Percentiles rank a stretch among this genome's conserved stretches.
phyloP scores from a whole-genome alignment of 1,284 basidiomycete genomes.

The Cutaneotrichosporon dermatis region DNA sequence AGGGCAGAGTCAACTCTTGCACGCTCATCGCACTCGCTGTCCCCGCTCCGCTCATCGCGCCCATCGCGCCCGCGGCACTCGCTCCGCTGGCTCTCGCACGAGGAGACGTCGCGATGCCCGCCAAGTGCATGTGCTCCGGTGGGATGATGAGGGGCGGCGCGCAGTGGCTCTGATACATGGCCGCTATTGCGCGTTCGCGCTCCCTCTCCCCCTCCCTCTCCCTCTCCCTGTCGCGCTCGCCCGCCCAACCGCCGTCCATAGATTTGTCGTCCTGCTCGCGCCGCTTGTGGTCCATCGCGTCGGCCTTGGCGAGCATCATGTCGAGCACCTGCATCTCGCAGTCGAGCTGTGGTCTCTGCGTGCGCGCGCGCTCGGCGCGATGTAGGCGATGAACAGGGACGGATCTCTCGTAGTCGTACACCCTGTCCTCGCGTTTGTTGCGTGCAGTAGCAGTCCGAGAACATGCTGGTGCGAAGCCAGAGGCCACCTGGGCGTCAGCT shows the following conservation, averaged over 20 bases:
- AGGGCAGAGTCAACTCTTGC: not conserved
- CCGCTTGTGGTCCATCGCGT: conserved; percentile 10
- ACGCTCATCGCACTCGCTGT: not conserved
- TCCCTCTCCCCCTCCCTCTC: not conserved
- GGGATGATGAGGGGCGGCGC: not conserved
- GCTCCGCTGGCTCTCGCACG: too few relatives aligned
- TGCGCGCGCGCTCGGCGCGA: conserved; percentile 11
- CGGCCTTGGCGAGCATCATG: conserved; percentile 18
- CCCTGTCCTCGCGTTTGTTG: conserved; percentile 11
- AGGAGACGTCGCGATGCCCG: too few relatives aligned
- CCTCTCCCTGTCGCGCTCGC: not conserved
- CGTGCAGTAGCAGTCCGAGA: conserved; percentile 26
- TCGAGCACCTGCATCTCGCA: conserved; percentile 20
- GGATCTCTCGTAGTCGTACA: conserved; percentile 20
- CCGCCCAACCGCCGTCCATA: not conserved
- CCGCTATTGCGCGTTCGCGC: not conserved
- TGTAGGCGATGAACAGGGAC: conserved; percentile 12
- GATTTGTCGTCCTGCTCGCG: not conserved
- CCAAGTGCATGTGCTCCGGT: not conserved
- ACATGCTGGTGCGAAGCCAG: conserved; percentile 29
- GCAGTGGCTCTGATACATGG: too few relatives aligned
- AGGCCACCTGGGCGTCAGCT: conserved; percentile 25
- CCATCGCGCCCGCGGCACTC: too few relatives aligned
- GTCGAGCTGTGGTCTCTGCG: not conserved
- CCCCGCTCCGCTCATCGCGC: too few relatives aligned